These are phyloP conservation scores for Amoebophrya sp. DNA, from an alignment of 169 alveolate species.

Conservation along the genomic window DNA sequence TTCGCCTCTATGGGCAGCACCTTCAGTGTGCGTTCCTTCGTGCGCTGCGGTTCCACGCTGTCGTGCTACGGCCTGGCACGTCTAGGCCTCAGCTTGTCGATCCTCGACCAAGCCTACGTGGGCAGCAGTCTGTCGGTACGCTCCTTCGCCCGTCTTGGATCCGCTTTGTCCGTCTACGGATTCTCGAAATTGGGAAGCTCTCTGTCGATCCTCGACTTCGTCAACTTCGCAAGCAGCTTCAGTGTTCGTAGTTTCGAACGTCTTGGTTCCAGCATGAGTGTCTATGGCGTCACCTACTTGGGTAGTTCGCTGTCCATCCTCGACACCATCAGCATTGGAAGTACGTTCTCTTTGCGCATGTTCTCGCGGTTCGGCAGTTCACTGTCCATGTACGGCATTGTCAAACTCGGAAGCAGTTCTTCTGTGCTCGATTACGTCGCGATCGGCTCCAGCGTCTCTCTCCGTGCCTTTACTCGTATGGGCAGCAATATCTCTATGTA, in stretches of 20 bases:
- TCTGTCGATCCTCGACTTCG: constrained; percentile 21
- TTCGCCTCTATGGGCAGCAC: constrained; percentile 20
- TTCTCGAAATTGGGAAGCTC: not conserved
- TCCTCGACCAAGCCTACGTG: not conserved
- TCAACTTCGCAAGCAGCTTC: constrained; percentile 10
- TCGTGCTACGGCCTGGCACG: not conserved
- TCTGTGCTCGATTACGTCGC: constrained; percentile 27
- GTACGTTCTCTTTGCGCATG: not conserved
- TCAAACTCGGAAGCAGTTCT: not conserved
- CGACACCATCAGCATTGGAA: constrained; percentile 1
- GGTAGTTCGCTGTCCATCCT: constrained; percentile 16
- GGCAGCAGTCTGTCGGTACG: not conserved
- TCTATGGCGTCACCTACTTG: not conserved
- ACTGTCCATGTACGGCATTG: not conserved
- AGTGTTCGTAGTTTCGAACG: not conserved
- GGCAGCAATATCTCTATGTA: not conserved
- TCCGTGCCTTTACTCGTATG: constrained; percentile 2
- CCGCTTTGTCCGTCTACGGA: constrained; percentile 18
- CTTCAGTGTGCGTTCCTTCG: not conserved
- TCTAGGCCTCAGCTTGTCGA: not conserved
- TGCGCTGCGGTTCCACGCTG: not conserved
- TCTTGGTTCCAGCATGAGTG: not conserved
- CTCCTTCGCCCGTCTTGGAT: constrained; percentile 22
- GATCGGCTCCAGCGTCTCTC: not conserved
- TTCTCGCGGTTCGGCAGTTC: constrained; percentile 32